These are phyloP conservation scores for Aspergillus phoenicis DNA, from an alignment of 2,329 filamentous ascomycete species.

Conservation along the genomic window DNA sequence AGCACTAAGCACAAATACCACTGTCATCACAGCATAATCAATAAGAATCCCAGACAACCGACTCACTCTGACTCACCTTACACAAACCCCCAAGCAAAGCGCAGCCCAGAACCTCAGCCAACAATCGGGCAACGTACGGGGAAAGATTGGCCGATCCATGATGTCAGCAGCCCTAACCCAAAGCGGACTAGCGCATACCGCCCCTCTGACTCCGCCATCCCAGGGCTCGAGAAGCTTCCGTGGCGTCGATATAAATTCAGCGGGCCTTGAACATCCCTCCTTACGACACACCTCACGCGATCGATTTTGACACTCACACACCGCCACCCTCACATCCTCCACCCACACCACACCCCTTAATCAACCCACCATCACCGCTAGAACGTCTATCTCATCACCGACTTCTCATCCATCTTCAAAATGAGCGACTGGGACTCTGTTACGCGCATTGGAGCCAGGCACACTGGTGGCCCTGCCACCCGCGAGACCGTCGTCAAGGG, in stretches of 20 bases:
- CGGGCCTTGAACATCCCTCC: conserved; percentile 27
- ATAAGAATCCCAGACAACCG: not conserved
- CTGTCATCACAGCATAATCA: too few relatives aligned
- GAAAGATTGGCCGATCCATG: conserved; percentile 10
- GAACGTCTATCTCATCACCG: conserved; percentile 2
- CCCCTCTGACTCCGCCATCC: conserved; percentile 29
- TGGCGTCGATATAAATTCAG: conserved; percentile 42
- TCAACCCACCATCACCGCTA: not conserved
- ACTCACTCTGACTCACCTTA: not conserved
- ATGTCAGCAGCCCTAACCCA: conserved; percentile 25
- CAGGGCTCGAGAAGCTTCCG: conserved; percentile 44
- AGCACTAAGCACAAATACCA: too few relatives aligned
- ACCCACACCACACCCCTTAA: not conserved
- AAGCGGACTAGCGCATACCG: conserved; percentile 27
- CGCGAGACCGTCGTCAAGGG: conserved; percentile 90
- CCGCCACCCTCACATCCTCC: conserved; percentile 18
- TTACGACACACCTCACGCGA: conserved; percentile 32
- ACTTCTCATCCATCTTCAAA: conserved; percentile 25
- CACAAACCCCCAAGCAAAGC: not conserved
- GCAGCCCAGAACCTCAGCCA: not conserved
- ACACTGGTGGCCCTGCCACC: conserved; percentile 64
- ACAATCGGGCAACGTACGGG: not conserved
- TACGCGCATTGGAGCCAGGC: conserved; percentile 93
- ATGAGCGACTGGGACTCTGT: conserved; percentile 84
- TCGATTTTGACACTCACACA: conserved; percentile 20